phyloP scores from a whole-genome alignment of 495 filamentous ascomycete species.

The Lindgomyces ingoldianus region DNA sequence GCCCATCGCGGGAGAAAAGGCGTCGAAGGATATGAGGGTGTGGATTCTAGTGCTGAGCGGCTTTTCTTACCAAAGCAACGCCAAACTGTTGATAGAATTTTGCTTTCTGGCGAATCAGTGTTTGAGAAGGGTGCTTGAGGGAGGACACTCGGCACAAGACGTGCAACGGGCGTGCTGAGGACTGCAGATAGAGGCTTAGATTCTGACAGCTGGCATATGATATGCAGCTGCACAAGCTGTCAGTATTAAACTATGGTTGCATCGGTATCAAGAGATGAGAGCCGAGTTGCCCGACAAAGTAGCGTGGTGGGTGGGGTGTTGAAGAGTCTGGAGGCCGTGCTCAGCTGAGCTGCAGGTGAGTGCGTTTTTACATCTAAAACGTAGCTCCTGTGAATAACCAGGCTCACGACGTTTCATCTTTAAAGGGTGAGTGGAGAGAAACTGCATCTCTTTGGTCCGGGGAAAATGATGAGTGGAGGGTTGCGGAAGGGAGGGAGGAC shows the following conservation, averaged over 20 bases:
- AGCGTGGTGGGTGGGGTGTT: neutral
- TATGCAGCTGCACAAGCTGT: neutral
- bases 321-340: neutral
- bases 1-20: neutral
- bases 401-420: slow-evolving; percentile 11
- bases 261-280: neutral
- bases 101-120: neutral
- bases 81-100: slow-evolving; percentile 18
- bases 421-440: neutral
- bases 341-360: slow-evolving; percentile 2
- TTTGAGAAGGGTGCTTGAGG: no score
- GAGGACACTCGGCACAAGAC: no score
- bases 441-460: neutral
- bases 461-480: neutral
- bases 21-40: neutral
- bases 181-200: no score
- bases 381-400: slow-evolving; percentile 1
- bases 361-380: slow-evolving; percentile 5
- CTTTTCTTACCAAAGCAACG: slow-evolving; percentile 7
- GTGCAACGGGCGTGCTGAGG: no score
- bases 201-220: neutral
- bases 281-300: no score
- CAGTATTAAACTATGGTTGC: neutral
- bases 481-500: slow-evolving; percentile 14
- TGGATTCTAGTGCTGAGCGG: slow-evolving; percentile 25